Evolutionary conservation across 164 flowering plant genomes (phyloP), one percentile per base, ranked within the genome.

Genomic region (Nymphaea colorata): DNA sequence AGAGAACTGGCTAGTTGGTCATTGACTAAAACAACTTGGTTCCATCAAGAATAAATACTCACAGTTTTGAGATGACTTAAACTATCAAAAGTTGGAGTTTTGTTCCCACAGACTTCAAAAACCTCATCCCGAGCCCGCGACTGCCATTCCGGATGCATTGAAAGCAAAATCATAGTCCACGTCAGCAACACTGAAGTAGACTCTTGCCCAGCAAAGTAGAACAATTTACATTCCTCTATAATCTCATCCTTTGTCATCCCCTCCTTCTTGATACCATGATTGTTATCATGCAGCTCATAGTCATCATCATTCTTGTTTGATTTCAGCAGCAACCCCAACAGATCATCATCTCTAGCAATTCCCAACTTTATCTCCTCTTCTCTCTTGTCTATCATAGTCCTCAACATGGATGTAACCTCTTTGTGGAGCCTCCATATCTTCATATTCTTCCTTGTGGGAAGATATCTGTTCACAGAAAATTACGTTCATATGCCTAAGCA

Each of bases 171-270:
- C 69, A 71, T 62, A 2, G 74, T 71, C 70, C 74, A 71, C 4
- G 69, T 68, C n/a, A 71, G 47, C 66, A 67, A 57, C 47, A 16
- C 65, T 3, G 73, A 44, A 12, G 73, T 71, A 4, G 73, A 65
- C 47, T 66, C 73, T 41, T 71, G 69, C 8, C 73, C 67, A 7
- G 51, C 68, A 43, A 70, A 64, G 70, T 72, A 67, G 70, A 72
- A 67, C 6, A 72, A 41, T 70, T 74, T 81, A 57, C 82, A 81
- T 60, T 81, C 83, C 41, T 78, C 81, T 8, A 83, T 78, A 14
- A 83, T 77, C 3, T 83, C 86, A 12, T 77, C 66, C 3, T 70
- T 67, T 17, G 73, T 78, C 78, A 84, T 71, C 14, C 82, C 42
- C 18, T n/a, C 53, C 42, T 51, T 51, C 12, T 10, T 10, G 36